These are phyloP conservation scores for Scheffersomyces segobiensis DNA, from an alignment of 1,139 yeast genomes.

Conservation along the genomic window DNA sequence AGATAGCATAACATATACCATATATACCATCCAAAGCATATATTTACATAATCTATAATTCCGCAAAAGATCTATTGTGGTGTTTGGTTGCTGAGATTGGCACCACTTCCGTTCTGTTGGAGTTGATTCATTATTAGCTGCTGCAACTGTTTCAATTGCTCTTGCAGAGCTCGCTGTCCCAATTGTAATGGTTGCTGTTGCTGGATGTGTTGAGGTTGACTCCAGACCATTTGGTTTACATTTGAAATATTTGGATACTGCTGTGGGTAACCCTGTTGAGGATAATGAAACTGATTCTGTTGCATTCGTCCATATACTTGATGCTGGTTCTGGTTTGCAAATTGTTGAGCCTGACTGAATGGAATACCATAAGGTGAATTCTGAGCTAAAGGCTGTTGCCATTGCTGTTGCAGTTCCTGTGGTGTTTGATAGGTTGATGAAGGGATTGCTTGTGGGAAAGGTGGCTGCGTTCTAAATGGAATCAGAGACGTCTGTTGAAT, in stretches of 20 bases:
- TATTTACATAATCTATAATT: background rate
- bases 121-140: conserved; percentile 28
- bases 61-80: background rate
- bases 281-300: background rate
- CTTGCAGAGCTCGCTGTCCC: conserved; percentile 11
- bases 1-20: background rate
- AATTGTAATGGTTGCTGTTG: conserved; percentile 6
- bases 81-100: conserved; percentile 10
- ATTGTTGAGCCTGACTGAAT: conserved; percentile 12
- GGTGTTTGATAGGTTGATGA: background rate
- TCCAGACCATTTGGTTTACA: background rate
- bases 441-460: conserved; percentile 1
- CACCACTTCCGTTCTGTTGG: conserved; percentile 15
- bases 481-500: background rate
- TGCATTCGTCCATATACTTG: conserved; percentile 3
- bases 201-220: conserved; percentile 1
- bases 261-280: conserved; percentile 1
- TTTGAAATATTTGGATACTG: conserved; percentile 1
- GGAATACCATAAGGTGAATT: conserved; percentile 17
- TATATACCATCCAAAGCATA: background rate
- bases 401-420: conserved; percentile 3
- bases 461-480: conserved; percentile 1
- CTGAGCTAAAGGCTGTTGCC: conserved; percentile 6
- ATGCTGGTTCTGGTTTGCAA: conserved; percentile 5
- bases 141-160: conserved; percentile 29